Conservation (phyloP, 2,329 filamentous ascomycete genomes). For the Diplodia scrobiculata region DNA sequence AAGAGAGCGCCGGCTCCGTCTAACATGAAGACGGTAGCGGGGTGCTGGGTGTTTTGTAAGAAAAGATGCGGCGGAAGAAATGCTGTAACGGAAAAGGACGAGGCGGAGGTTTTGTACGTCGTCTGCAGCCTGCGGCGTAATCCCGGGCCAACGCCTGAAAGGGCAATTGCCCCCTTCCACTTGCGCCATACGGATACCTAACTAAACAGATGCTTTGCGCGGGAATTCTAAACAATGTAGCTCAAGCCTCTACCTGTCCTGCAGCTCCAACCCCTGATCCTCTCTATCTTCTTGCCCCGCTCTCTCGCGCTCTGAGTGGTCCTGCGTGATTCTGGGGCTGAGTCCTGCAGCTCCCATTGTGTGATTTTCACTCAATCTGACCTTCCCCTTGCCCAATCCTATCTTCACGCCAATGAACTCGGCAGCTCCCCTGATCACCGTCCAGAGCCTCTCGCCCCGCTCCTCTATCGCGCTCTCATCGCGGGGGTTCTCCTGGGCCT, state of each 20-base stretch:
- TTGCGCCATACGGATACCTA: background rate
- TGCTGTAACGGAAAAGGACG: background rate
- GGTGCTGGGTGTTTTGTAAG: background rate
- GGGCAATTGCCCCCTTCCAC: background rate
- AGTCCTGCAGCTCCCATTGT: conserved; percentile 8
- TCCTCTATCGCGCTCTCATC: conserved; percentile 25
- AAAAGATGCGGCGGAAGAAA: background rate
- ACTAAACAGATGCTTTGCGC: background rate
- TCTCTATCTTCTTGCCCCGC: conserved; percentile 10
- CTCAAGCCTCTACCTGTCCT: conserved; percentile 13
- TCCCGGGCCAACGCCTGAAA: background rate
- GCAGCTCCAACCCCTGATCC: conserved; percentile 19
- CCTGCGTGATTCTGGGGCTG: background rate
- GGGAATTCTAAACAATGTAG: background rate
- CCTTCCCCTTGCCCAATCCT: conserved; percentile 15
- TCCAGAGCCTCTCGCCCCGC: conserved; percentile 25
- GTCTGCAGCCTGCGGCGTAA: background rate
- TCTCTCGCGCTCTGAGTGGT: background rate
- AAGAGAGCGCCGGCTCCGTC: background rate
- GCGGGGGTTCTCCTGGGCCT: conserved; percentile 70
- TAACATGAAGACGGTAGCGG: background rate
- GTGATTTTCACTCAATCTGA: conserved; percentile 22
- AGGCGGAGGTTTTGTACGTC: background rate
- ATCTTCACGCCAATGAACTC: conserved; percentile 23
- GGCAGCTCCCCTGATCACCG: conserved; percentile 19